Evolutionary conservation across 1,284 basidiomycete genomes (phyloP).

Genomic region (Hypsizygus ulmarius): DNA sequence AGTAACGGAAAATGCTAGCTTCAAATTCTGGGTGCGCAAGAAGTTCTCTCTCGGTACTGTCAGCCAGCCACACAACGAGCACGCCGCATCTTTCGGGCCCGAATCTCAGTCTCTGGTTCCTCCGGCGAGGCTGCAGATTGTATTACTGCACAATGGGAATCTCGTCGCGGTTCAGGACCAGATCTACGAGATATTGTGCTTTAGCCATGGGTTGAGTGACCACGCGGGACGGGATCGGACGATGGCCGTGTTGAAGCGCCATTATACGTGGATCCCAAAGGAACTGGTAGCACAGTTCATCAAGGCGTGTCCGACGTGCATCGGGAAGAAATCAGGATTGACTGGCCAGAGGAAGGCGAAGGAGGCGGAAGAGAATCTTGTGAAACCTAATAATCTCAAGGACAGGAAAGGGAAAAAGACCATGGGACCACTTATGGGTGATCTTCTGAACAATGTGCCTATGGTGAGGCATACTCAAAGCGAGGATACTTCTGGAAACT

Average conservation of each 20-base stretch:
- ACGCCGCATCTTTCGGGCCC: conserved; percentile 16
- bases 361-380: conserved; percentile 7
- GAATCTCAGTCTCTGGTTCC: conserved; percentile 1
- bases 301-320: conserved; percentile 72
- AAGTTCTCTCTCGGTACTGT: conserved; percentile 60
- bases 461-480: no score
- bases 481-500: no score
- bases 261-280: conserved; percentile 80
- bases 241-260: conserved; percentile 51
- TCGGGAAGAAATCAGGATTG: conserved; percentile 35
- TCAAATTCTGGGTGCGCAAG: conserved; percentile 79
- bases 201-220: conserved; percentile 60
- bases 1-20: conserved; percentile 55
- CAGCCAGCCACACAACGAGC: conserved; percentile 25
- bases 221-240: conserved; percentile 82
- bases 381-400: conserved; percentile 15
- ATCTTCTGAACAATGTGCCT: no score
- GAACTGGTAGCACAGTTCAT: conserved; percentile 75
- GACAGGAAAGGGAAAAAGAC: conserved; percentile 1
- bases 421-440: neutral
- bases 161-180: conserved; percentile 74
- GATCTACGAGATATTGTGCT: conserved; percentile 72
- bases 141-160: conserved; percentile 62
- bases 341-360: conserved; percentile 4
- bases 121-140: conserved; percentile 29